phyloP scores from a whole-genome alignment of 441 rosid species.

The Populus tomentosa region DNA sequence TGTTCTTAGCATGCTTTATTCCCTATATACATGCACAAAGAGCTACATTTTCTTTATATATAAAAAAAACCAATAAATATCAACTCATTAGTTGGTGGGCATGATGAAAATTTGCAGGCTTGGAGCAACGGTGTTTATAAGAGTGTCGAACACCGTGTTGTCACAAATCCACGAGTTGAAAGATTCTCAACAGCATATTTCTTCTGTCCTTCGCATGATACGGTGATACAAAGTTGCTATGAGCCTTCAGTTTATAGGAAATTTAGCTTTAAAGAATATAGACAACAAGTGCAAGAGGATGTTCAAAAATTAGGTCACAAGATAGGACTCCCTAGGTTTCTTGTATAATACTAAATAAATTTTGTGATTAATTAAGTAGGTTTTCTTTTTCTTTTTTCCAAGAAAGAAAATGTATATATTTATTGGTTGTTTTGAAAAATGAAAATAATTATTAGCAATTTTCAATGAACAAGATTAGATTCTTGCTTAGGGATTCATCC shows the following conservation, averaged over 20 bases:
- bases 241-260: slow-evolving; percentile 49
- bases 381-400: not conserved
- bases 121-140: slow-evolving; percentile 85
- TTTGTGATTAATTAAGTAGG: not conserved
- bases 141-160: slow-evolving; percentile 81
- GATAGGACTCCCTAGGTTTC: slow-evolving; percentile 81
- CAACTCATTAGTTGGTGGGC: not conserved
- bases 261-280: slow-evolving; percentile 71
- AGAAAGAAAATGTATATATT: not conserved
- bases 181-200: slow-evolving; percentile 90
- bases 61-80: not conserved
- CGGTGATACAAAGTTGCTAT: slow-evolving; percentile 48
- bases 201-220: slow-evolving; percentile 75
- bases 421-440: not conserved
- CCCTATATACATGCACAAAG: not conserved
- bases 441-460: not conserved
- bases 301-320: slow-evolving; percentile 65
- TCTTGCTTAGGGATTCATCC: not conserved
- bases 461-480: not conserved
- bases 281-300: slow-evolving; percentile 76
- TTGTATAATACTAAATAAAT: slow-evolving; percentile 15
- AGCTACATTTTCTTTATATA: not conserved
- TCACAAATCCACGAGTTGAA: slow-evolving; percentile 57
- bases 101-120: slow-evolving; percentile 39
- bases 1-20: not conserved